Evolutionary conservation across 1,139 yeast genomes (phyloP), one percentile per base, ranked within the genome.

Genomic region (Hyphopichia fennica): DNA sequence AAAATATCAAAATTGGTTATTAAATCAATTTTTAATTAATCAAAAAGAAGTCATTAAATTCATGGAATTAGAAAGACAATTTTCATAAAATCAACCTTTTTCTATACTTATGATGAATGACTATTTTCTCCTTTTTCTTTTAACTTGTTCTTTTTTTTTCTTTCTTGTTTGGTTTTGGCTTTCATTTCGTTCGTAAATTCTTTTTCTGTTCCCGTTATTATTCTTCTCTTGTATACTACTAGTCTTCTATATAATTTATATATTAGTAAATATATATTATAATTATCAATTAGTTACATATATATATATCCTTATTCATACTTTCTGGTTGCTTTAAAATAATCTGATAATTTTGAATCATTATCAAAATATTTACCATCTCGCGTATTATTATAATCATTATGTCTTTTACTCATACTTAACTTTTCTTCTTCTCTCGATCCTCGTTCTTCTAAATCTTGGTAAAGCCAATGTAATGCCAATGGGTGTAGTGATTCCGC

Each of bases 401-500:
- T 69, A 29, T 76, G 76, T 50, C 79, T 63, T 35, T 69, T 63
- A 23, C 59, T 66, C 63, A 67, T 62, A 41, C 70, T 75, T 17
- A 61, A 61, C 42, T 70, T 71, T 43, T 82, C 76, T 8, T 77
- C 79, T 8, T 75, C 80, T 47, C 86, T 67, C 40, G 67, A 53
- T 2, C 87, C 87, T 38, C 87, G 64, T 40, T 65, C 67, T 16
- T 52, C 55, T 47, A 81, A 69, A 54, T 84, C 91, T 2, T 66
- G 60, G 23, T 66, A 54, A 18, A 85, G 65, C 95, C 95, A 85
- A 38, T 70, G 65, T 43, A 84, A 62, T 0, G 89, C 91, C 43
- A 86, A 62, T 2, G 95, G 95, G 57, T 85, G 89, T 39, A 85
- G 62, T 31, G 85, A 77, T 40, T 75, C 72, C 11, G 81, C 75